Evolutionary conservation across 1,139 yeast genomes (phyloP), one percentile per base, ranked within the genome.

Genomic region (Suhomyces terraborum): DNA sequence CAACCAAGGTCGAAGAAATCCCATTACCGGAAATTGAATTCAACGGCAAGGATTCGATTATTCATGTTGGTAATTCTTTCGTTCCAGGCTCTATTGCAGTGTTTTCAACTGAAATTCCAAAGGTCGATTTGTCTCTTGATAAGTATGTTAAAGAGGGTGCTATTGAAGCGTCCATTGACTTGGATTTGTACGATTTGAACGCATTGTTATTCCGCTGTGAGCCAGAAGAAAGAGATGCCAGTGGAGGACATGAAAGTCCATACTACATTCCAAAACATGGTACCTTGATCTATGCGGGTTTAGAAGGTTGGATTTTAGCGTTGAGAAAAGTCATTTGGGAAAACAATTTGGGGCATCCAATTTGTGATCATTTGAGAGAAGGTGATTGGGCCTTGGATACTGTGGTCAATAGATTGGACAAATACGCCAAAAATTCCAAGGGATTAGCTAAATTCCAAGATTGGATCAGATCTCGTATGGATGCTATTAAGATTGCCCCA

Each of bases 301-400:
- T 93, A 21, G 95, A 88, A 64, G 98, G 98, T 4, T 93, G 96
- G 96, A 79, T 82, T 36, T 73, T 88, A 0, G 83, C 83, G 0
- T 64, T 91, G 48, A 74, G 79, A 45, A 66, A 71, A 21, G 77
- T 89, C 8, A 80, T 88, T 26, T 71, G 76, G 61, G 68, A 73
- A 33, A 93, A 93, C 57, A 80, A 89, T 53, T 73, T 93, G 38
- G 95, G 93, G 0, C 95, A 88, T 60, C 87, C 96, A 1, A 54
- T 91, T 27, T 82, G 95, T 50, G 77, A 81, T 39, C 95, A 93
- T 60, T 68, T 93, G 47, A 73, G 98, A 52, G 71, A 75, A 14
- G 98, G 98, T 1, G 66, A 72, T 28, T 93, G 98, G 98, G 95
- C 98, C 0, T 67, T 88, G 30, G 97, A 89, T 55, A 87, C 81